A percentile compares a stretch with the other conserved stretches of the same genome.
Conservation (phyloP, 2,329 filamentous ascomycete species). For the Pestalotiopsis sp. region DNA sequence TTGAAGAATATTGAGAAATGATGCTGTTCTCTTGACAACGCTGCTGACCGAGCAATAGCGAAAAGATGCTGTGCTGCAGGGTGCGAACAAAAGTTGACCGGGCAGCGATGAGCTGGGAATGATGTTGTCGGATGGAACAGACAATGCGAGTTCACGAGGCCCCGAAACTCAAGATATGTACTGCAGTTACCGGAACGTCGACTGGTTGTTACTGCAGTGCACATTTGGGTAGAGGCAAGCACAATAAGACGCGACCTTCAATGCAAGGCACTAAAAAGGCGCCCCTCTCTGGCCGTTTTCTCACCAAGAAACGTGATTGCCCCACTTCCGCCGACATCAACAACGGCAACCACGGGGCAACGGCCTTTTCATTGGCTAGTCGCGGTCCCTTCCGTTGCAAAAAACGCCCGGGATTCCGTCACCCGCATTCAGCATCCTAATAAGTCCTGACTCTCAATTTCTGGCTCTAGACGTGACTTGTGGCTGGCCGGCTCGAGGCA, state of each 20-base stretch:
- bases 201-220: no score
- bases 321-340: slow-evolving; percentile 43
- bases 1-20: not conserved
- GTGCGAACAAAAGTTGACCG: not conserved
- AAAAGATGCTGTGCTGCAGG: not conserved
- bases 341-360: slow-evolving; percentile 61
- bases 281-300: slow-evolving; percentile 15
- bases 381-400: slow-evolving; percentile 1
- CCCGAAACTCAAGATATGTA: slow-evolving; percentile 22
- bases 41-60: not conserved
- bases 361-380: slow-evolving; percentile 28
- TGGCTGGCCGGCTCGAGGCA: not conserved
- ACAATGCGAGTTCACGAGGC: not conserved
- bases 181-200: no score
- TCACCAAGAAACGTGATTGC: slow-evolving; percentile 26
- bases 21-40: not conserved
- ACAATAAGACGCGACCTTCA: no score
- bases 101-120: not conserved
- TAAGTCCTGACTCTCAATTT: no score
- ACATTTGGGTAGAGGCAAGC: no score
- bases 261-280: slow-evolving; percentile 13
- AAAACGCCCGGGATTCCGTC: slow-evolving; percentile 10
- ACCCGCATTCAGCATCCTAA: slow-evolving; percentile 13
- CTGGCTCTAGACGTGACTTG: not conserved
- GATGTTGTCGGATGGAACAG: not conserved